Evolutionary conservation across 768 basidiomycete genomes (phyloP).

Genomic region (Lentinus tigrinus): DNA sequence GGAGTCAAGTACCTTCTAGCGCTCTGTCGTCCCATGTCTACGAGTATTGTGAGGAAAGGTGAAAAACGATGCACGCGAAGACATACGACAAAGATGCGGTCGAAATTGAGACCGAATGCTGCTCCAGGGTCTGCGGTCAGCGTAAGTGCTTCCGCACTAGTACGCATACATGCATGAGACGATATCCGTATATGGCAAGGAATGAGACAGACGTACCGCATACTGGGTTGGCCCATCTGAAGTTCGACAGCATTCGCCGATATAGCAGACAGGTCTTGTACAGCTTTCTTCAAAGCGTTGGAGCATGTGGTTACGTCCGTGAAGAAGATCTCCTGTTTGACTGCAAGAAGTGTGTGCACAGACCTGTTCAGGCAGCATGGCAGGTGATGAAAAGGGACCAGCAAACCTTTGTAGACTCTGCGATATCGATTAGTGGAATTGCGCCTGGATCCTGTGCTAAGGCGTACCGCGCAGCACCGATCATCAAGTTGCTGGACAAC

Average conservation of each 20-base stretch:
- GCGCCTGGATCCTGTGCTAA: too few relatives aligned
- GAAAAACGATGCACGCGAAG: neutral
- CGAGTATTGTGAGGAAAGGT: neutral
- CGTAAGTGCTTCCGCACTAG: slow-evolving; percentile 35
- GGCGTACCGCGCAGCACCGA: slow-evolving; percentile 82
- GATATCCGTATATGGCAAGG: neutral
- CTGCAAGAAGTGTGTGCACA: slow-evolving; percentile 34
- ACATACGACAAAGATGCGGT: slow-evolving; percentile 62
- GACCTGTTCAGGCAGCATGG: neutral
- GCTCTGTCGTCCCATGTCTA: neutral
- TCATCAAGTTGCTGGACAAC: slow-evolving; percentile 85
- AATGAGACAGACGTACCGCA: slow-evolving; percentile 51
- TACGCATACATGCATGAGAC: neutral
- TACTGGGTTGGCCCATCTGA: slow-evolving; percentile 68
- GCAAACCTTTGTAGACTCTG: slow-evolving; percentile 50
- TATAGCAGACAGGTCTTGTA: slow-evolving; percentile 58
- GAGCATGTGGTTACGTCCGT: slow-evolving; percentile 80
- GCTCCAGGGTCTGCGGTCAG: slow-evolving; percentile 47
- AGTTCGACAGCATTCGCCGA: slow-evolving; percentile 49
- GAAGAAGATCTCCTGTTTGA: slow-evolving; percentile 82
- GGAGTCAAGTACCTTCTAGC: neutral
- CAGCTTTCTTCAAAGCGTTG: slow-evolving; percentile 72
- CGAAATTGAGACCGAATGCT: slow-evolving; percentile 56
- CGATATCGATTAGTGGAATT: neutral
- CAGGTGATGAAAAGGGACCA: neutral